phyloP scores from a whole-genome alignment of 305 asterid species.

The Ilex paraguariensis region DNA sequence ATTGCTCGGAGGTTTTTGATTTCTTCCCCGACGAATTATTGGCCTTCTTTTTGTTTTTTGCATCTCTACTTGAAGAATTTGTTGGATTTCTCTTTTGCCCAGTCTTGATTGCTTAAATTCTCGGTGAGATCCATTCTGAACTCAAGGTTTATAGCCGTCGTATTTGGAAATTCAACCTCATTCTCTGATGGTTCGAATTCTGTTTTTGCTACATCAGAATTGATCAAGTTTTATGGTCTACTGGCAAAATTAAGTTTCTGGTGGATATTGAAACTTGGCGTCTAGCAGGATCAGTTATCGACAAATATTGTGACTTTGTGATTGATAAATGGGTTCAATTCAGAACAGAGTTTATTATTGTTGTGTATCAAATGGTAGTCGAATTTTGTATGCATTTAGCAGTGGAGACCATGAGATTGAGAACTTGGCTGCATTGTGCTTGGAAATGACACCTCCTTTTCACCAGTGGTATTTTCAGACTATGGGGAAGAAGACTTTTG shows the following conservation, averaged over 20 bases:
- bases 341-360: conserved; percentile 40
- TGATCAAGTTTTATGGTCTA: no score
- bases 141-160: neutral
- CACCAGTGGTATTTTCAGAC: conserved; percentile 74
- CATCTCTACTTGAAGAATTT: conserved; percentile 16
- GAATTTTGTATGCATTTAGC: conserved; percentile 37
- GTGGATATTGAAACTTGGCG: no score
- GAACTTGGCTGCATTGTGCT: conserved; percentile 50
- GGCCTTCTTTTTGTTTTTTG: conserved; percentile 4
- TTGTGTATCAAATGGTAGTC: conserved; percentile 56
- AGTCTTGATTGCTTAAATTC: conserved; percentile 18
- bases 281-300: no score
- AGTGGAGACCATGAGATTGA: conserved; percentile 46
- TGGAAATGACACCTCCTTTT: conserved; percentile 59
- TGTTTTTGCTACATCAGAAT: no score
- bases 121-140: neutral
- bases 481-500: conserved; percentile 36
- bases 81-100: conserved; percentile 4
- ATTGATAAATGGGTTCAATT: conserved; percentile 32
- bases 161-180: neutral
- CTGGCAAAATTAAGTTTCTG: no score
- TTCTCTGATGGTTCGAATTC: neutral
- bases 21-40: conserved; percentile 10
- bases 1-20: conserved; percentile 7
- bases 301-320: no score